Conservation (phyloP, 202 grass and related monocot species). For the Brachypodium distachyon region DNA sequence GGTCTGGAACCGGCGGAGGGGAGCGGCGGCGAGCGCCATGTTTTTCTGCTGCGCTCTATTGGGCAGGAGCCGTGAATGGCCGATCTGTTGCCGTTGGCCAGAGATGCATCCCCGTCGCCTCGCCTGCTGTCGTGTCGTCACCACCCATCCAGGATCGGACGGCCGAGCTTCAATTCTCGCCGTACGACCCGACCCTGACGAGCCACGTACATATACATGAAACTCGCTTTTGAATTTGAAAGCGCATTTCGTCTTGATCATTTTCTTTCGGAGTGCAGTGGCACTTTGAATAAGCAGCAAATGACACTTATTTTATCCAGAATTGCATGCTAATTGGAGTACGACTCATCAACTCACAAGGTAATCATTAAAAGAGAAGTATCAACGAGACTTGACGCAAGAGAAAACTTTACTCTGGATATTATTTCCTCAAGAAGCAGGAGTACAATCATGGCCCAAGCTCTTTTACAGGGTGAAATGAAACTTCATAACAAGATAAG, state of each 20-base stretch:
- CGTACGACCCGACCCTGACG: too few relatives aligned
- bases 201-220: too few relatives aligned
- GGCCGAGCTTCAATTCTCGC: too few relatives aligned
- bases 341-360: too few relatives aligned
- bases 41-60: background rate
- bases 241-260: background rate
- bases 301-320: background rate
- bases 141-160: background rate
- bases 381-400: background rate
- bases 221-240: too few relatives aligned
- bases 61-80: too few relatives aligned
- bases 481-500: background rate
- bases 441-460: constrained; percentile 2
- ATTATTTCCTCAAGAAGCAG: background rate
- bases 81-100: background rate
- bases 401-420: background rate
- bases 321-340: too few relatives aligned
- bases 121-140: background rate
- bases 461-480: background rate
- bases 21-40: constrained; percentile 36
- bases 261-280: background rate
- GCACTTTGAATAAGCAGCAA: background rate
- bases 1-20: constrained; percentile 13
- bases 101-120: background rate
- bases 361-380: background rate